Conservation (phyloP, 2,329 filamentous ascomycete genomes). For the Penicillium sp. region DNA sequence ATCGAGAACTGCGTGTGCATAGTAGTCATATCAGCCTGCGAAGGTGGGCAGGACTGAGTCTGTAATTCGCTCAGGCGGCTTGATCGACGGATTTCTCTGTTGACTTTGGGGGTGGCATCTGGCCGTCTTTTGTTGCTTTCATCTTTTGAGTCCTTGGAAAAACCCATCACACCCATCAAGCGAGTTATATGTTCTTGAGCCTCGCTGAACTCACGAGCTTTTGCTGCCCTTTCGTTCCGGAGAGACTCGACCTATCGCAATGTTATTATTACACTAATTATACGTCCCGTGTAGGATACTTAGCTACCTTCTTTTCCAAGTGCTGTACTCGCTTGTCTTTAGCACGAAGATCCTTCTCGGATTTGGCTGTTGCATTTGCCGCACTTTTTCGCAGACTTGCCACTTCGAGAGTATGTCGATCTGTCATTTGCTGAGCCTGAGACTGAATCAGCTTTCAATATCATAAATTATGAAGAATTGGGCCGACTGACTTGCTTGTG, state of each 20-base stretch:
- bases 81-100: constrained; percentile 8
- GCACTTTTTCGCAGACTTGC: constrained; percentile 22
- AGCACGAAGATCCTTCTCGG: constrained; percentile 25
- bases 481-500: constrained; percentile 22
- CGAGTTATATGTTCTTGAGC: constrained; percentile 37
- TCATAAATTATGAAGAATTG: background rate
- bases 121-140: background rate
- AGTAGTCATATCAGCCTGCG: constrained; percentile 2
- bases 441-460: constrained; percentile 3
- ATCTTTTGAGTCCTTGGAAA: constrained; percentile 22
- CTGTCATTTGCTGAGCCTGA: constrained; percentile 18
- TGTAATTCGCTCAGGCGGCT: constrained; percentile 8
- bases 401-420: constrained; percentile 24
- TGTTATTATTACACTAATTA: background rate
- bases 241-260: constrained; percentile 29
- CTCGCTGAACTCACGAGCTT: constrained; percentile 37
- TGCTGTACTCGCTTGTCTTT: constrained; percentile 29
- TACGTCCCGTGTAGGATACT: background rate
- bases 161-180: constrained; percentile 38
- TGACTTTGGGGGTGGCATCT: constrained; percentile 15
- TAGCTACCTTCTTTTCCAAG: constrained; percentile 31
- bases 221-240: constrained; percentile 32
- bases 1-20: constrained; percentile 4
- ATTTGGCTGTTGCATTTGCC: constrained; percentile 22
- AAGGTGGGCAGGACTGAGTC: constrained; percentile 4